Conservation (phyloP, 2,329 filamentous ascomycete genomes). For the Cylindrodendrum hubeiense region DNA sequence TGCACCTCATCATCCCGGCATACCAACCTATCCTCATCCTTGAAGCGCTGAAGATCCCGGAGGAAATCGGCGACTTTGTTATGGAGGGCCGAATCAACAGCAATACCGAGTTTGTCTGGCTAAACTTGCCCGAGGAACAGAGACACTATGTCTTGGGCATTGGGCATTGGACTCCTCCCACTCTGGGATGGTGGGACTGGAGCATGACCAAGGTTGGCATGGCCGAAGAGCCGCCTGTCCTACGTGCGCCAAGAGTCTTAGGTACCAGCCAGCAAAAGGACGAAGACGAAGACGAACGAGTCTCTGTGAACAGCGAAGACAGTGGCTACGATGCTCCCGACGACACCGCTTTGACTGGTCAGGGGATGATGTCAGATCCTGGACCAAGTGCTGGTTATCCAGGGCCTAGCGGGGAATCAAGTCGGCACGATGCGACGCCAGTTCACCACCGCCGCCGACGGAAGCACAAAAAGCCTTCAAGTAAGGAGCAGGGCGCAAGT, state of each 20-base stretch:
- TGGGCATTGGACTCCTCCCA: conserved; percentile 49
- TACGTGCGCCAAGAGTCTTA: conserved; percentile 41
- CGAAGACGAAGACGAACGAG: background rate
- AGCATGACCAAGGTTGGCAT: conserved; percentile 44
- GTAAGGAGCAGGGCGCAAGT: background rate
- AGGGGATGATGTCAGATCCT: background rate
- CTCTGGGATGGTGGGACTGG: conserved; percentile 43
- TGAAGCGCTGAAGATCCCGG: conserved; percentile 51
- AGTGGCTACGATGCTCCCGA: background rate
- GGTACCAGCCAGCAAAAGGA: conserved; percentile 31
- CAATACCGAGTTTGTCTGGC: conserved; percentile 53
- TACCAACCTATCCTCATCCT: conserved; percentile 54
- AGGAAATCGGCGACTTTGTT: conserved; percentile 52
- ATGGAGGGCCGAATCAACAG: conserved; percentile 55
- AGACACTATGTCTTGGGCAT: conserved; percentile 47
- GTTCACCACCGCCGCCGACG: background rate
- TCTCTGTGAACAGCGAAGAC: conserved; percentile 5
- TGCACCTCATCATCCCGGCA: conserved; percentile 55
- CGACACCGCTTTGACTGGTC: background rate
- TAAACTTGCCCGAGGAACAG: conserved; percentile 53
- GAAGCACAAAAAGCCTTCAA: background rate
- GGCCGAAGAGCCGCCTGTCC: conserved; percentile 33
- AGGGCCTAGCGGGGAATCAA: background rate
- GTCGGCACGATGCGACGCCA: conserved; percentile 1
- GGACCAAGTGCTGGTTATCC: background rate